Conservation (phyloP, 225 moss, liverwort and hornwort genomes). For the Rhytidiadelphus loreus region DNA sequence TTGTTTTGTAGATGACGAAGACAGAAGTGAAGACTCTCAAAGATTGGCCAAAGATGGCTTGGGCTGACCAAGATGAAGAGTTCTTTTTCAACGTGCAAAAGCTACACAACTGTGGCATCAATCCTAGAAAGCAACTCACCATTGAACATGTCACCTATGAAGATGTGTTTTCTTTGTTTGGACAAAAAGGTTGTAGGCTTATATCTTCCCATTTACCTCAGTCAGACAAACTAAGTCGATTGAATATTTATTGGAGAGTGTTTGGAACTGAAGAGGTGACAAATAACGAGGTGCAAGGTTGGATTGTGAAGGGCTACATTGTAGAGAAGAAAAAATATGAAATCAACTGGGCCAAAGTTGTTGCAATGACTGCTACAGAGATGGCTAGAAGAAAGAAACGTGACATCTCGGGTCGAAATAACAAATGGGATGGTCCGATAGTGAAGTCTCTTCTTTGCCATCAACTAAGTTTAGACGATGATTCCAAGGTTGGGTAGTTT, state of each 20-base stretch:
- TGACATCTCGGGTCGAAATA: fast-evolving
- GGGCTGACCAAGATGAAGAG: background rate
- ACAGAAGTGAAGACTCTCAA: background rate
- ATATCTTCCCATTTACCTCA: too few species aligned
- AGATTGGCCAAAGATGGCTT: background rate
- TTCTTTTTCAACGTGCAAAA: background rate
- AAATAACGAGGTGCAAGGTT: too few species aligned
- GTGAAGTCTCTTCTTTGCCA: fast-evolving
- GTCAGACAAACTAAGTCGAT: too few species aligned
- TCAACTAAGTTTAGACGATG: too few species aligned
- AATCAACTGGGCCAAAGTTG: background rate
- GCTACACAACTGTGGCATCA: background rate
- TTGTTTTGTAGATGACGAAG: background rate
- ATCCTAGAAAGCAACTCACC: background rate
- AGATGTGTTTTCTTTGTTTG: background rate
- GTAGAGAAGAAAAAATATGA: background rate
- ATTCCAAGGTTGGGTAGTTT: too few species aligned
- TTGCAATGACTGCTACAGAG: background rate
- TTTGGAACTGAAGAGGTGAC: too few species aligned
- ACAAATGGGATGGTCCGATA: fast-evolving
- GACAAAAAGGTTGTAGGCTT: too few species aligned
- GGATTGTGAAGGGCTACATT: too few species aligned
- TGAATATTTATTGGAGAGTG: too few species aligned
- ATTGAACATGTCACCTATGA: background rate
- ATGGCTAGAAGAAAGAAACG: background rate